phyloP scores from a whole-genome alignment of 306 rosid genomes.

The Ormosia emarginata region DNA sequence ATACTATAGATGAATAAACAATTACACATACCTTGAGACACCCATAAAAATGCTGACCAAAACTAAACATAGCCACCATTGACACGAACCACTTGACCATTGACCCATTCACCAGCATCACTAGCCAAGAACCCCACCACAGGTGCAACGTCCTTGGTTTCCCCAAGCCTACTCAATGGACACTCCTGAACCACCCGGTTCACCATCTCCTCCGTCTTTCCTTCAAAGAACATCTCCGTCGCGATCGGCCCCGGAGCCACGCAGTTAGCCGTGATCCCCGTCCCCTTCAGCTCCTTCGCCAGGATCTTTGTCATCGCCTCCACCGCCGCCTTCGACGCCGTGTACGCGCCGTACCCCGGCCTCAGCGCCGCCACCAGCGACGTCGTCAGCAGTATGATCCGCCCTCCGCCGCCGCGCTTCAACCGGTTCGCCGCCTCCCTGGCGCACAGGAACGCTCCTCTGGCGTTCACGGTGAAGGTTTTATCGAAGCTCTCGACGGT shows the following conservation, averaged over 20 bases:
- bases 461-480: constrained; percentile 36
- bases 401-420: constrained; percentile 58
- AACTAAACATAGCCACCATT: constrained; percentile 43
- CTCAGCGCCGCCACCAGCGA: constrained; percentile 35
- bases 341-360: constrained; percentile 29
- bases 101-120: constrained; percentile 49
- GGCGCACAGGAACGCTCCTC: constrained; percentile 48
- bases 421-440: constrained; percentile 50
- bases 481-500: constrained; percentile 39
- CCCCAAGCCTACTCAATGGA: constrained; percentile 41
- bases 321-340: constrained; percentile 63
- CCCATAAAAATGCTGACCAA: no score
- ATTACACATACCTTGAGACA: no score
- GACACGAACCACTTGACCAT: constrained; percentile 55
- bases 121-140: constrained; percentile 50
- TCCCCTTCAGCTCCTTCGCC: constrained; percentile 62
- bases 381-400: constrained; percentile 41
- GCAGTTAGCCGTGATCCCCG: constrained; percentile 48
- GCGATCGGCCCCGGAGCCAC: constrained; percentile 59
- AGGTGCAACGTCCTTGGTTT: constrained; percentile 37
- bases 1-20: no score
- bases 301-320: constrained; percentile 51
- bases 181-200: not conserved
- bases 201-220: constrained; percentile 42
- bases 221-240: constrained; percentile 41